A percentile compares a stretch with the other conserved stretches of the same genome.
Evolutionary conservation across 306 rosid species (phyloP).

Genomic region (Fagus crenata): DNA sequence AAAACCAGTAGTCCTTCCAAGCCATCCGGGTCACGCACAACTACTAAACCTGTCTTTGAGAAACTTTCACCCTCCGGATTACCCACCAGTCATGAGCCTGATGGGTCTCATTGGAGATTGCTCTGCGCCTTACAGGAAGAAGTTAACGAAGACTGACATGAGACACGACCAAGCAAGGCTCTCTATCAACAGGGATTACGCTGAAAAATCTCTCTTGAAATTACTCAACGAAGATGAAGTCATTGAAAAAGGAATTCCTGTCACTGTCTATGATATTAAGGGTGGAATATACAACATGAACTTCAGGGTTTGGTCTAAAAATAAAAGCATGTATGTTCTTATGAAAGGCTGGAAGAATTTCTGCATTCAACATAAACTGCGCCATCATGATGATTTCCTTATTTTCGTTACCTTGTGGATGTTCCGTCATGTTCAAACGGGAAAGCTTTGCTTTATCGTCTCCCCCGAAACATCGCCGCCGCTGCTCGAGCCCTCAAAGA

Average conservation of each 20-base stretch:
- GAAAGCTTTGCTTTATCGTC: constrained; percentile 15
- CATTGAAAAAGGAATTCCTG: background rate
- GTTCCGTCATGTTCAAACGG: background rate
- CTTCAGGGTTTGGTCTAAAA: constrained; percentile 8
- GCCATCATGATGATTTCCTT: background rate
- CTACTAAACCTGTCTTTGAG: background rate
- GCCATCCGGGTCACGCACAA: background rate
- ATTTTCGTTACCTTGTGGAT: constrained; percentile 14
- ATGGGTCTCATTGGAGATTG: background rate
- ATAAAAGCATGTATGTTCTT: constrained; percentile 1
- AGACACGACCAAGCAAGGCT: constrained; percentile 17
- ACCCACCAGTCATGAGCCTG: constrained; percentile 8
- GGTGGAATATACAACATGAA: constrained; percentile 6
- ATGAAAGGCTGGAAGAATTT: constrained; percentile 15
- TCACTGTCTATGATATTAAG: background rate
- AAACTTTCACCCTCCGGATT: constrained; percentile 1
- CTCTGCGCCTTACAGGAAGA: constrained; percentile 25
- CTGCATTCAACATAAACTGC: background rate
- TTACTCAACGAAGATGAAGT: constrained; percentile 3
- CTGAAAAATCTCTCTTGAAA: background rate
- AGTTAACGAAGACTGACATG: constrained; percentile 6
- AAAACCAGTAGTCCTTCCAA: background rate
- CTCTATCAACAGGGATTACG: constrained; percentile 8
- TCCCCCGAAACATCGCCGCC: background rate
- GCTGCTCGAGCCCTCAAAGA: background rate